Evolutionary conservation across 208 protist genomes (phyloP).

Genomic region (Leishmania braziliensis): DNA sequence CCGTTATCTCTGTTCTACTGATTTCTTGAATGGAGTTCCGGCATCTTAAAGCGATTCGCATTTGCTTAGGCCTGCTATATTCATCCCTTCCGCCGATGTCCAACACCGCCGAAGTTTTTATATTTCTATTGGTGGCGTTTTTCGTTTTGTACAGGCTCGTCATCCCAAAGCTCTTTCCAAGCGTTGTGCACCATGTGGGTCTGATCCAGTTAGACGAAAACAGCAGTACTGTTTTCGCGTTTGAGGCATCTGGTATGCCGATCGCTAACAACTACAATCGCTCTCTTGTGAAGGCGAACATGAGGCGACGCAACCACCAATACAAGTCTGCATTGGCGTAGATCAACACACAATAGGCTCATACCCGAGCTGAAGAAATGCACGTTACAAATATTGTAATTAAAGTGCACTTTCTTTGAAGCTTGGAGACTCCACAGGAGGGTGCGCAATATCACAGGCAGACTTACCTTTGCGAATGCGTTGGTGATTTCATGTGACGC

Average conservation of each 20-base stretch:
- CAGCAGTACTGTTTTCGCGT: constrained; percentile 36
- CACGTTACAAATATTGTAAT: not conserved
- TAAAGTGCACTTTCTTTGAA: not conserved
- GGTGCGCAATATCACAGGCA: not conserved
- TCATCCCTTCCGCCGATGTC: constrained; percentile 8
- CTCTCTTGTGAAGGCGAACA: constrained; percentile 45
- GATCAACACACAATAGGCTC: not conserved
- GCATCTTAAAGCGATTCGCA: not conserved
- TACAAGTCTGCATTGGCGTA: constrained; percentile 46
- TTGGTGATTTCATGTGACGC: not conserved
- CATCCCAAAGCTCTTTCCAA: constrained; percentile 49
- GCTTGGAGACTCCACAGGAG: not conserved
- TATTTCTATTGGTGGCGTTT: constrained; percentile 29
- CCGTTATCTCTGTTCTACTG: not conserved
- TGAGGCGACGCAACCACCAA: constrained; percentile 29
- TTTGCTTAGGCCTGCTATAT: not conserved
- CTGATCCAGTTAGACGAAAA: constrained; percentile 31
- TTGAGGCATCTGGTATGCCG: constrained; percentile 35
- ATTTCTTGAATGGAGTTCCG: not conserved
- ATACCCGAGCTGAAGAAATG: not conserved
- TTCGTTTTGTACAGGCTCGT: constrained; percentile 48
- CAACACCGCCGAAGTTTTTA: constrained; percentile 10
- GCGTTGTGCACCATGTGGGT: constrained; percentile 26
- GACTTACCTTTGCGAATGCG: not conserved
- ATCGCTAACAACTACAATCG: constrained; percentile 40